These are phyloP conservation scores for Blastocystis hominis DNA, from an alignment of 352 stramenopile genomes.

Conservation along the genomic window DNA sequence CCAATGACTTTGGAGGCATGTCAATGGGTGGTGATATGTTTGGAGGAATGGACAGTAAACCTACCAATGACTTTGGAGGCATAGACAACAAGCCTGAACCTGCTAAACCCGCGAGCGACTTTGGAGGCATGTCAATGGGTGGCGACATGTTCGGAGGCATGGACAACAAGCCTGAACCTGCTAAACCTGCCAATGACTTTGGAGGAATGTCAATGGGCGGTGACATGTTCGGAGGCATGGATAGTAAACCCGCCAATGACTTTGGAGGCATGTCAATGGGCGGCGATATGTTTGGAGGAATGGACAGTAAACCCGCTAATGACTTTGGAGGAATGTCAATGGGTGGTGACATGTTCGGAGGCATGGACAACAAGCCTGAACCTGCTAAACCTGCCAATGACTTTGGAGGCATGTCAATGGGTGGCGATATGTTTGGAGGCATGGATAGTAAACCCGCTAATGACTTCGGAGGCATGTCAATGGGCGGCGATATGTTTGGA, in stretches of 20 bases:
- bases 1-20: not conserved
- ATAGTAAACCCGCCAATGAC: not conserved
- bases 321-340: not conserved
- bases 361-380: conserved; percentile 1
- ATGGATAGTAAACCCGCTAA: not conserved
- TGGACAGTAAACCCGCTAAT: not conserved
- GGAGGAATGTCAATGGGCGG: conserved; percentile 29
- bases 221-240: conserved; percentile 45
- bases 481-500: conserved; percentile 53
- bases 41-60: not conserved
- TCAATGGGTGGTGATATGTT: conserved; percentile 14
- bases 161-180: conserved; percentile 15
- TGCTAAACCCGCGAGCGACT: not conserved
- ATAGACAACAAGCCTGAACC: conserved; percentile 11
- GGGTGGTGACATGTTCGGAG: conserved; percentile 1
- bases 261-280: conserved; percentile 8
- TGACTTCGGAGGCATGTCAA: not conserved
- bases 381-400: not conserved
- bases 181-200: conserved; percentile 14
- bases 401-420: not conserved
- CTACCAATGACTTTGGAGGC: conserved; percentile 28
- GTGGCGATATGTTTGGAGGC: not conserved
- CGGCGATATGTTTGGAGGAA: conserved; percentile 28
- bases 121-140: conserved; percentile 35
- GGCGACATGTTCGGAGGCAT: conserved; percentile 55